Evolutionary conservation across 192 early-diverging fungal genomes (phyloP), one percentile per base, ranked within the genome.

Genomic region (Jimgerdemannia lactiflua): DNA sequence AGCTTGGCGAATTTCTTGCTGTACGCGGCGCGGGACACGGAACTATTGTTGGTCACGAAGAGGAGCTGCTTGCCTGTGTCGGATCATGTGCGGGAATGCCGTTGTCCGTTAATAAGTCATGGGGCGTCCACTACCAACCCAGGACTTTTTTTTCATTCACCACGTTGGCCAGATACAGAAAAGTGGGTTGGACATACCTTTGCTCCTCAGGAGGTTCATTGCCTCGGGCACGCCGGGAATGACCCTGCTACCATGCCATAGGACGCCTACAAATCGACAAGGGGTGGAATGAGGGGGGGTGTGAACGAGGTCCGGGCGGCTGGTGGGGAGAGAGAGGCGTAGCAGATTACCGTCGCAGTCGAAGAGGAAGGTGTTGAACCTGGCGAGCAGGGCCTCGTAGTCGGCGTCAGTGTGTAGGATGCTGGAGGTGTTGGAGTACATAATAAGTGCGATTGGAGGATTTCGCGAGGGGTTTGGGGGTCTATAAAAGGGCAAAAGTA

Each of bases 1-100:
- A 98, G 81, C 65, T 82, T 86, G 67, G 85, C 76, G 79, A 99
- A 97, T 86, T 98, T 98, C 49, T 89, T 84, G 29, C 92, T 77
- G 75, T 97, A 97, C 70, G 87, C 83, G 9, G 78, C 77, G 42
- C 98, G 91, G 19, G 96, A 97, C 68, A 93, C 95, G 59, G 94
- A 91, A 80, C 93, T 94, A 87, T 99, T 99, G 89, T 99, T 99
- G 43, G 98, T 95, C 19, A 99, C 97, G 83, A 98, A 99, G 63
- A 98, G 85, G n/a, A 98, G 75, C 41, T 89, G 89, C 84, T 99
- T 99, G 43, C 93, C 94, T 90, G 64, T 43, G 49, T 6, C 6
- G 49, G 29, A 29, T 29, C 29, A 29, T 59, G 49, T 6, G 8
- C 8, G 49, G 49, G 14, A 14, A 59, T 10, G 49, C 8, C 8